These are phyloP conservation scores for Collariella sp. DNA, from an alignment of 495 filamentous ascomycete species.

Conservation along the genomic window DNA sequence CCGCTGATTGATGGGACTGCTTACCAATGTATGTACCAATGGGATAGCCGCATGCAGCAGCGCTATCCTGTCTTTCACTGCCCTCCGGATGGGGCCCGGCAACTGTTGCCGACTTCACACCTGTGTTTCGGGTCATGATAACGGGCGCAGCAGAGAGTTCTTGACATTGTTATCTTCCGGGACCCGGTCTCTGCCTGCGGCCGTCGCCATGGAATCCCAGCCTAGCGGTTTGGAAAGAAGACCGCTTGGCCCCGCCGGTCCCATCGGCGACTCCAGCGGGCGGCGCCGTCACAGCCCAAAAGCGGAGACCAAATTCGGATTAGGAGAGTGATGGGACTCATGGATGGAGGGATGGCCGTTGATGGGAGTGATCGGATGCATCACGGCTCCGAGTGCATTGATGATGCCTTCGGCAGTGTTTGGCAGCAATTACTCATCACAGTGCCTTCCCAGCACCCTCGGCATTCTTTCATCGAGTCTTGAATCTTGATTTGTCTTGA, in stretches of 20 bases:
- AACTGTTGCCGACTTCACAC: not conserved
- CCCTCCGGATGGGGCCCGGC: not conserved
- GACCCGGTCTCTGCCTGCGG: not conserved
- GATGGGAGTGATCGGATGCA: too few relatives aligned
- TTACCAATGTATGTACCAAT: not conserved
- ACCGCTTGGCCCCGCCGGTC: not conserved
- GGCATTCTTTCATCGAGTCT: too few relatives aligned
- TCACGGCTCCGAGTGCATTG: too few relatives aligned
- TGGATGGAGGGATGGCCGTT: too few relatives aligned
- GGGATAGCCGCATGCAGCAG: not conserved
- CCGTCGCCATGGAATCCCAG: not conserved
- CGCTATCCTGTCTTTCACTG: not conserved
- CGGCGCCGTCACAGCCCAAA: not conserved
- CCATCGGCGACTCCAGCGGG: slow-evolving; percentile 1
- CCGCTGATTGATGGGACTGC: not conserved
- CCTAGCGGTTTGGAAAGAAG: not conserved
- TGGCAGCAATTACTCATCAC: not conserved
- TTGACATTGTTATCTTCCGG: slow-evolving; percentile 1
- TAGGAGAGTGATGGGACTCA: not conserved
- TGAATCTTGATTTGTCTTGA: not conserved
- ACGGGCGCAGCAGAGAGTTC: not conserved
- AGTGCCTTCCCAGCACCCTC: too few relatives aligned
- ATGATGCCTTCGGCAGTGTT: too few relatives aligned
- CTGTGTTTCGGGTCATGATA: not conserved
- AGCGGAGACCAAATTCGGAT: not conserved